phyloP scores from a whole-genome alignment of 75 land plant genomes.

The Larix kaempferi region DNA sequence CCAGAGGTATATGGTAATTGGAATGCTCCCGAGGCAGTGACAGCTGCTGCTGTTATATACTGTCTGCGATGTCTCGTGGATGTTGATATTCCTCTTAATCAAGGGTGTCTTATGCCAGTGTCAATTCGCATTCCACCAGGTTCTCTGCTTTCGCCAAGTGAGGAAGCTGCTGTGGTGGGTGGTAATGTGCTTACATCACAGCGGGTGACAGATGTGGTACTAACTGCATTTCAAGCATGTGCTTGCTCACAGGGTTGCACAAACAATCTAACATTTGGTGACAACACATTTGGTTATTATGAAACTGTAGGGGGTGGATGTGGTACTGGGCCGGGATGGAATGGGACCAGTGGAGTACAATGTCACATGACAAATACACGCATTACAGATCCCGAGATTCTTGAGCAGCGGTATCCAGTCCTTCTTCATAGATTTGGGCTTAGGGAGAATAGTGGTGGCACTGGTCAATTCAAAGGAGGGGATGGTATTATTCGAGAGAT shows the following conservation, averaged over 20 bases:
- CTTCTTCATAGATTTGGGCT: constrained; percentile 77
- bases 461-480: constrained; percentile 76
- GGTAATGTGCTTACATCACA: constrained; percentile 99
- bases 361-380: constrained; percentile 99
- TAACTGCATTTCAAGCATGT: constrained; percentile 96
- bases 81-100: constrained; percentile 97
- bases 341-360: constrained; percentile 96
- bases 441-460: constrained; percentile 89
- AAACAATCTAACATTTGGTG: constrained; percentile 99
- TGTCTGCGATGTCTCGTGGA: constrained; percentile 92
- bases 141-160: constrained; percentile 94
- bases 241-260: constrained; percentile 99
- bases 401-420: constrained; percentile 98
- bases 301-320: constrained; percentile 98
- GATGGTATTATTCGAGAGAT: constrained; percentile 92
- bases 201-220: constrained; percentile 89
- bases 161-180: constrained; percentile 98
- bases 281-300: constrained; percentile 90
- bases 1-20: constrained; percentile 97
- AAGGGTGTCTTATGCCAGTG: constrained; percentile 97
- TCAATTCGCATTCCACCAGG: constrained; percentile 78
- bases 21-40: constrained; percentile 99
- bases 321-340: constrained; percentile 95
- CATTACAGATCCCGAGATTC: constrained; percentile 98
- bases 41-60: constrained; percentile 95